A percentile compares a stretch with the other conserved stretches of the same genome.
These are phyloP conservation scores for Diaporthe sp. DNA, from an alignment of 2,329 filamentous ascomycete genomes.

Conservation along the genomic window DNA sequence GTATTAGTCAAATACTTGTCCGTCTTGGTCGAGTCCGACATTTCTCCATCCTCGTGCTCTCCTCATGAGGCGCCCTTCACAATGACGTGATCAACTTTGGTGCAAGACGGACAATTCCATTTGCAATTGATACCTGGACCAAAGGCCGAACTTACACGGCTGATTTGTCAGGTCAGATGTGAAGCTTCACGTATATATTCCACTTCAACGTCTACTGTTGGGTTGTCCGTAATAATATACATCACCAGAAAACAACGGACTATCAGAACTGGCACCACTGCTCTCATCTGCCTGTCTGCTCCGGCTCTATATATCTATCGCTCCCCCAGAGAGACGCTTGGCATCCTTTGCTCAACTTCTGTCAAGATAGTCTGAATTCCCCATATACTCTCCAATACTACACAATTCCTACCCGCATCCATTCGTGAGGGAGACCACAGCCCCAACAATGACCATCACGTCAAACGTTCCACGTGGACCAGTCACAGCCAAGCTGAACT, in stretches of 20 bases:
- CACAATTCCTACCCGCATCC: not conserved
- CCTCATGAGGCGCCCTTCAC: not conserved
- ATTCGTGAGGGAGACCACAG: not conserved
- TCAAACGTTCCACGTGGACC: slow-evolving; percentile 64
- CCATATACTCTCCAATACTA: too few species aligned
- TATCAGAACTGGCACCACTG: not conserved
- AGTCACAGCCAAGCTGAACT: slow-evolving; percentile 72
- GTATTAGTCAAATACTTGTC: slow-evolving; percentile 10
- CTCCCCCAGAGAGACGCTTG: not conserved
- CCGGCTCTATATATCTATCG: not conserved
- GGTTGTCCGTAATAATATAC: not conserved
- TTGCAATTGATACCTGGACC: not conserved
- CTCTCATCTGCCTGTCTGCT: not conserved
- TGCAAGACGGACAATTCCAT: not conserved
- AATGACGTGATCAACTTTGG: slow-evolving; percentile 18
- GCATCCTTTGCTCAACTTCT: too few species aligned
- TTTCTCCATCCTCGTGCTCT: slow-evolving; percentile 7
- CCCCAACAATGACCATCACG: slow-evolving; percentile 51
- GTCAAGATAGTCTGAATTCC: not conserved
- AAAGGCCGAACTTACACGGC: not conserved
- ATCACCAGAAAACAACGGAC: not conserved
- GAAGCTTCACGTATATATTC: slow-evolving; percentile 14
- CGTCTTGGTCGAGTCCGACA: not conserved
- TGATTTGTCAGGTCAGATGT: slow-evolving; percentile 2
- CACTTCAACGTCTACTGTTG: not conserved